Evolutionary conservation across 352 stramenopile species (phyloP).

Genomic region (Globisporangium emineosum): DNA sequence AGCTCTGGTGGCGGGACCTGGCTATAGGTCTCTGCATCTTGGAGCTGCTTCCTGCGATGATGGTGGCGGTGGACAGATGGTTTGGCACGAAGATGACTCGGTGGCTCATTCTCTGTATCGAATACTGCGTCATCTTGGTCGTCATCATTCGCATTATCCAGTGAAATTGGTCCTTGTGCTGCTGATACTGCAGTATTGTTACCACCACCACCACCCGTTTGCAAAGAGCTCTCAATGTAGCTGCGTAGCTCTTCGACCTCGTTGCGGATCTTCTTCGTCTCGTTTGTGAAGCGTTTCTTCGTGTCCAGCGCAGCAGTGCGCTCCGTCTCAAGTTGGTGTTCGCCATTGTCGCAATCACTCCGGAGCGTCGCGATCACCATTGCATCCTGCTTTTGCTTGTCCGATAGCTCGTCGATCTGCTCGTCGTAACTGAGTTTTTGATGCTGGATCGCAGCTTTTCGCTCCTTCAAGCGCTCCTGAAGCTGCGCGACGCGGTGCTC

Average conservation of each 20-base stretch:
- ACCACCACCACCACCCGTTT: conserved; percentile 2
- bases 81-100: neutral
- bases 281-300: conserved; percentile 22
- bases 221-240: conserved; percentile 41
- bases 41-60: neutral
- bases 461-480: conserved; percentile 45
- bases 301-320: conserved; percentile 19
- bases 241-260: conserved; percentile 42
- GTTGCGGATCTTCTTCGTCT: conserved; percentile 33
- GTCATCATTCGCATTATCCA: conserved; percentile 1
- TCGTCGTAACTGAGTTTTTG: conserved; percentile 30
- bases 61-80: conserved; percentile 7
- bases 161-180: neutral
- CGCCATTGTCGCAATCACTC: conserved; percentile 27
- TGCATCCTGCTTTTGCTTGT: conserved; percentile 34
- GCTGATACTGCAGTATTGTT: neutral
- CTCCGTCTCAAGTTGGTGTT: conserved; percentile 29
- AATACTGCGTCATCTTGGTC: neutral
- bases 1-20: conserved; percentile 26
- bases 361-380: conserved; percentile 38
- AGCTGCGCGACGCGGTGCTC: conserved; percentile 33
- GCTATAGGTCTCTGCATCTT: neutral
- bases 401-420: conserved; percentile 32
- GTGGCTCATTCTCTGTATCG: neutral
- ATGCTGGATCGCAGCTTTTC: conserved; percentile 41